Evolutionary conservation across 352 stramenopile genomes (phyloP), one percentile per base, ranked within the genome.

Genomic region (Thalassiosira mediterranea): DNA sequence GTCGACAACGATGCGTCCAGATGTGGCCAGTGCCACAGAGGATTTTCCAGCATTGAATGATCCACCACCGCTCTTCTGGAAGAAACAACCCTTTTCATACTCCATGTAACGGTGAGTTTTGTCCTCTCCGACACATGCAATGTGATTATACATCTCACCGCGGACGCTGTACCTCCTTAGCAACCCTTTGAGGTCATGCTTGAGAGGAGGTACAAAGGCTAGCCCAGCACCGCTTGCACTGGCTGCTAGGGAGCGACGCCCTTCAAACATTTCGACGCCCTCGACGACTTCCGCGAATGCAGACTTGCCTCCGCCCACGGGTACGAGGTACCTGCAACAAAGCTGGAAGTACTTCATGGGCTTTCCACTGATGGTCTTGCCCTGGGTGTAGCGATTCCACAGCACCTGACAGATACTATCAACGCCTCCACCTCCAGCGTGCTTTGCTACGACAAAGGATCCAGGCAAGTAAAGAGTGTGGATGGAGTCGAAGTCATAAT

Each of bases 401-500:
- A 66, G 4, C 29, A 89, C 81, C 66, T 84, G 64, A 21, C 68
- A 76, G 29, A 87, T 67, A 38, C 64, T 80, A 37, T 87, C 81
- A 10, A 87, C 57, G 11, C 76, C 77, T 29, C 64, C 68, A n/a
- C 62, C 78, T 21, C 61, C 57, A 37, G 67, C 74, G 63, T 84
- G 68, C 38, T 85, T 87, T 11, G 81, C 81, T 25, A 83, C 17
- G 10, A 89, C 78, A 44, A 58, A 42, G 28, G 46, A 80, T 48
- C 81, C 81, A 23, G 81, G 81, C 17, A 34, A 17, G 37, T 87
- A 89, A 10, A 89, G 40, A 3, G 19, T 4, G 15, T 72, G 48
- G 4, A 89, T 46, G 4, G 81, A 87, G 25, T 87, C 66, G 64
- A 87, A 89, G 53, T 87, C 81, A 70, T 84, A 86, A 37, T 62